Evolutionary conservation across 257 asterid species (phyloP), one percentile per base, ranked within the genome.

Genomic region (Rehmannia glutinosa): DNA sequence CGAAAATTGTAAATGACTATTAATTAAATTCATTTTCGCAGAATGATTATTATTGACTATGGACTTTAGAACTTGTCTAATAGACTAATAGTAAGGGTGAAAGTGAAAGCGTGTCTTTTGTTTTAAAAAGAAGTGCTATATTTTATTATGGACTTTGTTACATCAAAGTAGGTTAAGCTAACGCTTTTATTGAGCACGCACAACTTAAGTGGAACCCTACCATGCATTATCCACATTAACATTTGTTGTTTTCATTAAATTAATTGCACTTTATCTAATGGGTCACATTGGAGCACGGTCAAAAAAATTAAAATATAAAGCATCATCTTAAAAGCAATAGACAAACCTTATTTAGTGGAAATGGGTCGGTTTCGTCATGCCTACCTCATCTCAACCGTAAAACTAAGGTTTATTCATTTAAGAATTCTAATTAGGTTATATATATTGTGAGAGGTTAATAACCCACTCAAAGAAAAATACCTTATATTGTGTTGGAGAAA

Each of bases 351-450:
- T 67, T 78, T 64, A 64, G 81, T 74, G 89, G 79, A 75, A 57
- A 32, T 66, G 75, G 82, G 81, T 78, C 75, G 83, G 81, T 63
- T 78, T 72, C 75, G 80, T 84, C 91, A 84, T 70, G 78, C 79
- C 46, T 54, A 73, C 80, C 68, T 79, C 80, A 67, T 54, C 66
- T 58, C 13, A 49, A 23, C 41, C 46, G 38, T 21, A 17, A 21
- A 68, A 10, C 21, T 24, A 9, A 38, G 8, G 13, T n/a, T 42
- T 16, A 28, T 8, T 21, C 1, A 16, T 39, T 10, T 38, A 3
- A 16, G 24, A 42, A 24, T 4, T 41, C 23, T 23, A 20, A 15
- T 10, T 41, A 41, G 16, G n/a, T n/a, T n/a, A n/a, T n/a, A n/a
- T n/a, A n/a, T n/a, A n/a, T n/a, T n/a, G n/a, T n/a, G n/a, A n/a